phyloP scores from a whole-genome alignment of 73 alveolate genomes.

The Paramecium pentaurelia region DNA sequence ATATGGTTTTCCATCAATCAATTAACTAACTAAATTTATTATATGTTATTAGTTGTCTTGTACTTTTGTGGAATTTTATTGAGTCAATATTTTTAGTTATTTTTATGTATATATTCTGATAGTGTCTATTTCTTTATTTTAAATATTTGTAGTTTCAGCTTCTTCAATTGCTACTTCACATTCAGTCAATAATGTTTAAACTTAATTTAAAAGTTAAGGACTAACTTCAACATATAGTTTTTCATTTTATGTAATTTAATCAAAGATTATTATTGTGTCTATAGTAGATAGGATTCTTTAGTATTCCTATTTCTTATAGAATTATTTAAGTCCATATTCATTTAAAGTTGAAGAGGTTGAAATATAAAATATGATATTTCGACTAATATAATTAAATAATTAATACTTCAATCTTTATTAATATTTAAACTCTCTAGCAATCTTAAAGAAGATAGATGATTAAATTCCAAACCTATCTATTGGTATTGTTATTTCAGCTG shows the following conservation, averaged over 20 bases:
- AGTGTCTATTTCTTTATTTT: neutral
- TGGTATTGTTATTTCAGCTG: neutral
- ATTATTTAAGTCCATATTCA: neutral
- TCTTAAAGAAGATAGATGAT: neutral
- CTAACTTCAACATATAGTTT: neutral
- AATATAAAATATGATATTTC: neutral
- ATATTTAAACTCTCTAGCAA: neutral
- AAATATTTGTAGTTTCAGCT: neutral
- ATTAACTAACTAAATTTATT: neutral
- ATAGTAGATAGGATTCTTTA: neutral
- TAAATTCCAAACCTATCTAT: neutral
- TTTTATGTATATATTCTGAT: neutral
- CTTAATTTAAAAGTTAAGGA: neutral
- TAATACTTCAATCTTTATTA: neutral
- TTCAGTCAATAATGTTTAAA: neutral
- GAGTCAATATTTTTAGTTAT: neutral
- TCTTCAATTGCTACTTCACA: neutral
- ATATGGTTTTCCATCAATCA: neutral
- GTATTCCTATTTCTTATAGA: neutral
- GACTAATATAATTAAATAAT: neutral
- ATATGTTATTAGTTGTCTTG: neutral
- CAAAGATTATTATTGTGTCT: neutral
- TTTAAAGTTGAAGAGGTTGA: neutral
- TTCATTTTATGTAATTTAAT: neutral
- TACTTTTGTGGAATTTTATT: neutral